Base-by-base conservation (phyloP, 192 early-diverging fungal genomes). In the Endogone sp. region DNA sequence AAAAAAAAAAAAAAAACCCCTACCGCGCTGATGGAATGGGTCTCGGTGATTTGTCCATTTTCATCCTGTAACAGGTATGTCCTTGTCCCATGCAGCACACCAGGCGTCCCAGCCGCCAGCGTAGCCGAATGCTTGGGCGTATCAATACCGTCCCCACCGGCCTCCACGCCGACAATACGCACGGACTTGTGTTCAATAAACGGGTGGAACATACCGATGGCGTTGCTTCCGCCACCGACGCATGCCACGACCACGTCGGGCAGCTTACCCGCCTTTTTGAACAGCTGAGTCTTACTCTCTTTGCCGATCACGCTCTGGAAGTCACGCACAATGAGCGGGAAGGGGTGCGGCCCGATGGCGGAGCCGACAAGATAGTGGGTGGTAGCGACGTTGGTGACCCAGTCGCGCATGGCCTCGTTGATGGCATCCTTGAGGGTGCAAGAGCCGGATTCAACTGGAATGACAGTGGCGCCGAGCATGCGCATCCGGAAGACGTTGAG, bases 361-460 rank as follows among this genome's bases (percentile, higher is more conserved):
- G 95, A 97, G 62, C 97, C 96, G 60, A 99, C 92, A 63, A 99
- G 76, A 76, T 99, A 98, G 77, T 99, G 95, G 0, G 97, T 99
- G 67, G 84, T 93, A 6, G 79, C 66, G 54, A 96, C 94, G 78
- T 98, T 99, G 63, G 97, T 92, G 62, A 97, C 95, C 95, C 95
- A 97, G 79, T 99, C 96, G 70, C 97, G 87, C 94, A 98, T 93
- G 26, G 97, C 97, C 77, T 97, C 97, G 75, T 99, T 99, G 74
- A 98, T 91, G 54, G 97, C 97, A 83, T 99, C 97, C 81, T 99
- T 99, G 66, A 98, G 88, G 4, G 96, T 98, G 69, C 77, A 74
- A 59, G 87, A 87, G 26, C 93, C 93, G 28, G 86, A 85, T 25
- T 75, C 75, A 21, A 95, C 95, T 25, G 95, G 85, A 24, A 99